Conservation (phyloP, 495 filamentous ascomycete genomes). For the Daldinia concentrica region DNA sequence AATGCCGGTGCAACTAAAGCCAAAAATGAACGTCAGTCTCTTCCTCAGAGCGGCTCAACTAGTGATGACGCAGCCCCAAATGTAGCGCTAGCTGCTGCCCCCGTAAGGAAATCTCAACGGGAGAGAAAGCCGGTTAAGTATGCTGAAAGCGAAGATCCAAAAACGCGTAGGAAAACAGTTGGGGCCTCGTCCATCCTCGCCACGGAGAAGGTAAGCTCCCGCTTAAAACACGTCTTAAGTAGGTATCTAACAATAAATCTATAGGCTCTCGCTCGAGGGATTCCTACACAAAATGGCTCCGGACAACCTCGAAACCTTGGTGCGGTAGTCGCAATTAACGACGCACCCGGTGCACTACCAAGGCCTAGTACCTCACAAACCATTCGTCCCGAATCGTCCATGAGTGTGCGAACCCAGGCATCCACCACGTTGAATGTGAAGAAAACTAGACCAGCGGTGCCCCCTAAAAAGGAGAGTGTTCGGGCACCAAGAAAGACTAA, state of each 20-base stretch:
- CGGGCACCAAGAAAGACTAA: slow-evolving; percentile 58
- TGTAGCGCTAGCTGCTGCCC: slow-evolving; percentile 52
- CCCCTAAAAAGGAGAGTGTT: slow-evolving; percentile 52
- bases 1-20: slow-evolving; percentile 69
- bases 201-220: slow-evolving; percentile 55
- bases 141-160: slow-evolving; percentile 62
- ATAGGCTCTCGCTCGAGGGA: slow-evolving; percentile 51
- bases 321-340: slow-evolving; percentile 45
- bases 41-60: slow-evolving; percentile 45
- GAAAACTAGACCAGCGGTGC: slow-evolving; percentile 54
- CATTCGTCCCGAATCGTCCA: slow-evolving; percentile 51
- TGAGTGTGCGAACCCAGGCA: slow-evolving; percentile 45
- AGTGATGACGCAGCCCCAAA: slow-evolving; percentile 47
- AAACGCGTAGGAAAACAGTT: slow-evolving; percentile 72
- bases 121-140: slow-evolving; percentile 70
- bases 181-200: slow-evolving; percentile 62
- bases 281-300: slow-evolving; percentile 47
- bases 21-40: slow-evolving; percentile 69
- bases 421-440: slow-evolving; percentile 52
- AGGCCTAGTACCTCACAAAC: slow-evolving; percentile 53
- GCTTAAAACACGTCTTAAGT: not conserved
- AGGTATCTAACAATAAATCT: slow-evolving; percentile 14
- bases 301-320: slow-evolving; percentile 47
- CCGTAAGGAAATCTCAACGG: slow-evolving; percentile 74
- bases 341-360: slow-evolving; percentile 27